Evolutionary conservation across 108 stramenopile species (phyloP).

Genomic region (Skeletonema marinoi): DNA sequence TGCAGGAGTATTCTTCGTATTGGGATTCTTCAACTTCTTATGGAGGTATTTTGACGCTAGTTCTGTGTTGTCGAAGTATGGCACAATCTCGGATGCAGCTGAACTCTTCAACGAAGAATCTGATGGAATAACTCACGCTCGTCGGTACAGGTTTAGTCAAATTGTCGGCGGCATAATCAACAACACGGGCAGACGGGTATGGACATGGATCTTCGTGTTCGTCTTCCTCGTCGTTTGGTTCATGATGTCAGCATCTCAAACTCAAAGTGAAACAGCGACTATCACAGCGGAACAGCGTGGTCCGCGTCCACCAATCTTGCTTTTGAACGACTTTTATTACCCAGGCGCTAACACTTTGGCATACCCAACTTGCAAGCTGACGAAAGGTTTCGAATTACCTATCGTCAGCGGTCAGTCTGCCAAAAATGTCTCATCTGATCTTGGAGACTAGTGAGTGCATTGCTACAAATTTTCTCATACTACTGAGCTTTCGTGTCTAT

Average conservation of each 20-base stretch:
- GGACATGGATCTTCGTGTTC: slow-evolving; percentile 44
- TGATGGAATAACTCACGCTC: slow-evolving; percentile 26
- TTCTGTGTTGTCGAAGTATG: slow-evolving; percentile 36
- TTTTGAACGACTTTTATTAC: slow-evolving; percentile 49
- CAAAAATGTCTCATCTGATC: slow-evolving; percentile 17
- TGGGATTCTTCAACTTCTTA: slow-evolving; percentile 37
- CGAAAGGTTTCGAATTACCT: slow-evolving; percentile 42
- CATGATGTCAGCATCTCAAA: slow-evolving; percentile 21
- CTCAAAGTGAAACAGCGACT: no score
- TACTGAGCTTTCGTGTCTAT: no score
- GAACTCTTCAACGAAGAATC: slow-evolving; percentile 9
- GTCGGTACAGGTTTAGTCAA: slow-evolving; percentile 48
- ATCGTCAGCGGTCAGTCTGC: background rate
- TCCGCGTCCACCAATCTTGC: slow-evolving; percentile 33
- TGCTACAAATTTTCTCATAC: no score
- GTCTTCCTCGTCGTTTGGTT: slow-evolving; percentile 54
- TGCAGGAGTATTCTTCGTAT: slow-evolving; percentile 33
- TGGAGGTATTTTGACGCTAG: slow-evolving; percentile 46
- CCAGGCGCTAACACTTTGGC: slow-evolving; percentile 41
- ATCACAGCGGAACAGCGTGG: slow-evolving; percentile 18
- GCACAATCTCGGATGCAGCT: slow-evolving; percentile 31
- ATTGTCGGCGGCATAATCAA: slow-evolving; percentile 46
- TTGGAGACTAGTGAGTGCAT: slow-evolving; percentile 72
- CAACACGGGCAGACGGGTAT: slow-evolving; percentile 25
- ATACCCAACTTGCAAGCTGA: slow-evolving; percentile 60